A percentile compares a stretch with the other conserved stretches of the same genome.
These are phyloP conservation scores for Verticillium dahliae DNA, from an alignment of 2,329 filamentous ascomycete genomes.

Conservation along the genomic window DNA sequence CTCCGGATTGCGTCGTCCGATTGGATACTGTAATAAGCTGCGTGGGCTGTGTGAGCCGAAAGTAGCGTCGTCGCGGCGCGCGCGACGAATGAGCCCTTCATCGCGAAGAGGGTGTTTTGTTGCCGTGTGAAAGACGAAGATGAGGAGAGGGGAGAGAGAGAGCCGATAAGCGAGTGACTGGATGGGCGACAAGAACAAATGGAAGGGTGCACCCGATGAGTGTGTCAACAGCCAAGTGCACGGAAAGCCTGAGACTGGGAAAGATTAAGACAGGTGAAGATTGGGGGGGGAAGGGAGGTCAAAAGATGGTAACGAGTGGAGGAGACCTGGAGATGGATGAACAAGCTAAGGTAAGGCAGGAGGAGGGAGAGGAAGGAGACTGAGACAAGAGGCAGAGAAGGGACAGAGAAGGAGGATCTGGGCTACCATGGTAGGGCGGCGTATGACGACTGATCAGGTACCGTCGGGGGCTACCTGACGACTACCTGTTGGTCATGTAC, in stretches of 20 bases:
- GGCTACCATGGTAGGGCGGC: background rate
- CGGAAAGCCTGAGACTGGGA: background rate
- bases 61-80: background rate
- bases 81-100: background rate
- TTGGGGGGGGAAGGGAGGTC: background rate
- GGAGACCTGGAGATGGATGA: background rate
- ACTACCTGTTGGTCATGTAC: background rate
- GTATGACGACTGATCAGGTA: background rate
- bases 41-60: background rate
- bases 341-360: background rate
- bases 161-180: background rate
- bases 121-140: background rate
- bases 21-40: background rate
- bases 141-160: background rate
- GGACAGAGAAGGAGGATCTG: background rate
- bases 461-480: background rate
- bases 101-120: background rate
- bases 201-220: background rate
- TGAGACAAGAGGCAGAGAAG: background rate
- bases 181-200: background rate
- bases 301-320: background rate
- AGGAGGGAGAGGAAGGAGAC: background rate
- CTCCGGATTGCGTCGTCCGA: conserved; percentile 31
- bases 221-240: background rate
- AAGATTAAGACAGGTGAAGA: background rate